Base-by-base conservation (phyloP, 306 rosid species). In the Quercus ilex region DNA sequence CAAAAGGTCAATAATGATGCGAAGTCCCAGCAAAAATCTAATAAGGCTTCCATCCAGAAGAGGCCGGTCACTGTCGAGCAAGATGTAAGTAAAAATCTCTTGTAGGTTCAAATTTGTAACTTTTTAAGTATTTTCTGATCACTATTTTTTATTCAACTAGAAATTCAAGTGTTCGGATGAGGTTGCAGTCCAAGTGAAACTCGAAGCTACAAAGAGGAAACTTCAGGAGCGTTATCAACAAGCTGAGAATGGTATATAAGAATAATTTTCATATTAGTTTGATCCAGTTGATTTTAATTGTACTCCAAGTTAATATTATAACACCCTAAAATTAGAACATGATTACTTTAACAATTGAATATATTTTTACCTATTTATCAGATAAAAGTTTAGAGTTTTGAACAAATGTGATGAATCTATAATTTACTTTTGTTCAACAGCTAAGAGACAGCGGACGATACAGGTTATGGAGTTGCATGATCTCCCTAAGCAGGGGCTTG, bases 171-270 rank as follows among this genome's bases (percentile, higher is more conserved):
- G 58, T 60, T 86, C 88, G 1, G 96, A 90, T 38, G 98, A 95
- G 53, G 87, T 10, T 28, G 90, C 90, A 3, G 89, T 83, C 75
- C 87, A 90, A 77, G 71, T 78, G 74, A 96, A 96, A 86, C 92
- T 96, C 12, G 99, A 96, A 90, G 99, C 91, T 62, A 89, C 99
- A 25, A 96, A 93, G 85, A 89, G 99, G 89, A 96, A 76, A 82
- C 99, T 96, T 86, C 99, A 96, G 59, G 97, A 90, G 87, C 81
- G 94, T 23, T 96, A 96, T 84, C 99, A 93, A 89, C 96, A 93
- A 88, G 97, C 86, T 31, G 97, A 91, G 86, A 96, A 89, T 11
- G 98, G 98, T 94, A 62, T 63, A 85, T 83, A 20, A 46, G 78
- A 53, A 18, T 68, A 28, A 69, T 55, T 23, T 58, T 74, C 19